These are phyloP conservation scores for Irpex sp. DNA, from an alignment of 1,284 basidiomycete species.

Conservation along the genomic window DNA sequence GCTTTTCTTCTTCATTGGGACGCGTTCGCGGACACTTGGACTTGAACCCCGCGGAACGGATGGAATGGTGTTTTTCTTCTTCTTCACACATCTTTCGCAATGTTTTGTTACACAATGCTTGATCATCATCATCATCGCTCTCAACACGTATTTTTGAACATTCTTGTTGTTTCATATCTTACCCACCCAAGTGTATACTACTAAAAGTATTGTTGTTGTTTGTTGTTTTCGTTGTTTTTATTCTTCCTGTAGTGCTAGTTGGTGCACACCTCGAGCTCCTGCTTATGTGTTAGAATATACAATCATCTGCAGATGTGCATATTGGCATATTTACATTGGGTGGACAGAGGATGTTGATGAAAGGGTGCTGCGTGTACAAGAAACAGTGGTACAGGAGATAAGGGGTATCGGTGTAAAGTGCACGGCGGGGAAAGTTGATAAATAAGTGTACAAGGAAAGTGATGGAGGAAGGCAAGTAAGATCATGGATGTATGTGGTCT, in stretches of 20 bases:
- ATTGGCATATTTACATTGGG: not conserved
- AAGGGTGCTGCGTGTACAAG: not conserved
- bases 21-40: not conserved
- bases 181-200: too few species aligned
- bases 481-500: not conserved
- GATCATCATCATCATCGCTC: too few species aligned
- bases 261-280: too few species aligned
- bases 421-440: not conserved
- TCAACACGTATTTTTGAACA: too few species aligned
- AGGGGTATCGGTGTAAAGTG: not conserved
- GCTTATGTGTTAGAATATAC: too few species aligned
- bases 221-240: too few species aligned
- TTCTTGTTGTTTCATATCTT: too few species aligned
- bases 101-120: too few species aligned
- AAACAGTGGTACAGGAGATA: not conserved
- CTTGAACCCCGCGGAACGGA: not conserved
- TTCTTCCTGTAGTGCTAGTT: too few species aligned
- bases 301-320: too few species aligned
- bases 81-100: not conserved
- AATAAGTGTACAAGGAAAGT: not conserved
- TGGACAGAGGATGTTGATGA: not conserved
- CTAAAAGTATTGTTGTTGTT: too few species aligned
- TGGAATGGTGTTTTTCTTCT: not conserved
- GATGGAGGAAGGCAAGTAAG: not conserved
- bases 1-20: not conserved